Evolutionary conservation across 2,329 filamentous ascomycete species (phyloP).

Genomic region (Chrysoporthe puriensis): DNA sequence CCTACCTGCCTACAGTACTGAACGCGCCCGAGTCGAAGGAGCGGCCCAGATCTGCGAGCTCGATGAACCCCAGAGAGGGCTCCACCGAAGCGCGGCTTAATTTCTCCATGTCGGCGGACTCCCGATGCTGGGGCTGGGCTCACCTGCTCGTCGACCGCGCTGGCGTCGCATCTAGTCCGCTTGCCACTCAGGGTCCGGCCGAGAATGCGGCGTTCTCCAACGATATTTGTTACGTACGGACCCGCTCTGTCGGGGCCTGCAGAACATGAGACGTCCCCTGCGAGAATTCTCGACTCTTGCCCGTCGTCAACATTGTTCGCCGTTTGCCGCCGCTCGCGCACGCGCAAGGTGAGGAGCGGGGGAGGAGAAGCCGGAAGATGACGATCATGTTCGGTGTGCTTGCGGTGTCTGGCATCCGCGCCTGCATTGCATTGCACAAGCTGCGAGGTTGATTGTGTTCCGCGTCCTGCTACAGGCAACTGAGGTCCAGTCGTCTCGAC

Average conservation of each 20-base stretch:
- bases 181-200: conserved; percentile 4
- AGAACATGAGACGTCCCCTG: not conserved
- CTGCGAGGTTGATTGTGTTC: conserved; percentile 13
- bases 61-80: not conserved
- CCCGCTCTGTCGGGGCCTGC: conserved; percentile 20
- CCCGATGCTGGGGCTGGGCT: conserved; percentile 8
- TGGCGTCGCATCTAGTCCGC: conserved; percentile 6
- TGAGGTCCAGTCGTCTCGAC: conserved; percentile 2
- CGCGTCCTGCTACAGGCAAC: not conserved
- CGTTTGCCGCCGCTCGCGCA: conserved; percentile 14
- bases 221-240: conserved; percentile 25
- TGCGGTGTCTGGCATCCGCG: not conserved
- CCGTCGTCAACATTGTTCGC: not conserved
- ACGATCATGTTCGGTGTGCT: conserved; percentile 2
- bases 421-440: conserved; percentile 13
- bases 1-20: not conserved
- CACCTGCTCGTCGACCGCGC: conserved; percentile 7
- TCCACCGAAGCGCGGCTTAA: not conserved
- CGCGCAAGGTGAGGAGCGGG: not conserved
- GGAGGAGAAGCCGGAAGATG: not conserved
- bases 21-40: not conserved
- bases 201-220: not conserved
- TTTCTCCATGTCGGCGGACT: conserved; percentile 12
- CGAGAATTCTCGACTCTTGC: conserved; percentile 6
- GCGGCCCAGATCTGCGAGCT: not conserved